Evolutionary conservation across 78 protist species (phyloP).

Genomic region (Protostelium mycophagum): DNA sequence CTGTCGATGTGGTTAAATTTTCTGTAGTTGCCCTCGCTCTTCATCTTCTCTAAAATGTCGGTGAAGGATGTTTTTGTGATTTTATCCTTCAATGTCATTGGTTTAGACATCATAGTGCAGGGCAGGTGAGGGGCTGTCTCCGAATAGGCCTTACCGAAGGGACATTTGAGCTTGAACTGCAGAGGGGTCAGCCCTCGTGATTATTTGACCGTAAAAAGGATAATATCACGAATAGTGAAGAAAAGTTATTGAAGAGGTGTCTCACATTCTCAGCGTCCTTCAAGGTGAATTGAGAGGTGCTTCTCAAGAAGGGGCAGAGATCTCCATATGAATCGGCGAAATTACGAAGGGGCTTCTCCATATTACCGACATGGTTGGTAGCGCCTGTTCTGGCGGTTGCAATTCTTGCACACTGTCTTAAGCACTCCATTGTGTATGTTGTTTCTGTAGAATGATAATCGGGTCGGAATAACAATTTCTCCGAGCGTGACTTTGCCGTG

Average conservation of each 20-base stretch:
- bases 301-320: not conserved
- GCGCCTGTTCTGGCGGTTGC: not conserved
- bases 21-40: not conserved
- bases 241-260: not conserved
- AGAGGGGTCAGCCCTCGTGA: not conserved
- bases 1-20: conserved; percentile 1
- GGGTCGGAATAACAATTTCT: no score
- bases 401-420: not conserved
- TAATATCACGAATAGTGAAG: not conserved
- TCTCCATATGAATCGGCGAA: not conserved
- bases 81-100: not conserved
- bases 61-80: not conserved
- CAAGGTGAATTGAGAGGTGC: not conserved
- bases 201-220: not conserved
- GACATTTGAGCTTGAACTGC: not conserved
- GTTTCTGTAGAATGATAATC: no score
- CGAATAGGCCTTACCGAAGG: not conserved
- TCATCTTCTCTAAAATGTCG: not conserved
- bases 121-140: not conserved
- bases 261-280: not conserved
- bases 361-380: not conserved
- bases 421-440: no score
- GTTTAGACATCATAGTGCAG: not conserved
- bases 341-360: not conserved
- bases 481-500: no score